Evolutionary conservation across 768 basidiomycete species (phyloP), one percentile per base, ranked within the genome.

Genomic region (Tremella yokohamensis): DNA sequence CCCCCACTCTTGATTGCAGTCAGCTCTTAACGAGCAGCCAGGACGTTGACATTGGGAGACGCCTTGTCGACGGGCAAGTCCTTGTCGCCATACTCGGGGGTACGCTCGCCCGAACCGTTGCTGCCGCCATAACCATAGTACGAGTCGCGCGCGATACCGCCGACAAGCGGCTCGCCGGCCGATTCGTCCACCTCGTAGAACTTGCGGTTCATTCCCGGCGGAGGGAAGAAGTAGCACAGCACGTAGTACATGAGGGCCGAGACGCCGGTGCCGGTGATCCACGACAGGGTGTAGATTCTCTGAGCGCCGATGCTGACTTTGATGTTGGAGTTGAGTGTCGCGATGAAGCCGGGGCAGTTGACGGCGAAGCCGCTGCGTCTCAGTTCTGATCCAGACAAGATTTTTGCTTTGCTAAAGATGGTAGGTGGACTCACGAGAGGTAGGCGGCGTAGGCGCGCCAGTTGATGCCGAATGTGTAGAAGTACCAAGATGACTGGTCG

Each of bases 211-310:
- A 77, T 73, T 19, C 84, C 85, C 9, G 78, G 79, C 2, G 83
- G 81, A 2, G 88, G 87, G 76, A 82, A 87, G 19, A 81, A n/a
- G 53, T 75, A 65, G 77, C 84, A 87, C 45, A 86, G 79, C 40
- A 75, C 25, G 68, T 79, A 82, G 75, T 90, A 91, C 44, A 86
- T 70, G 58, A 87, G 49, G 8, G 82, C 79, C 1, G 88, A 87
- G 42, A 85, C 81, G 26, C 83, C 84, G 63, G 89, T 87, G 25
- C 89, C 89, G n/a, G 86, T 86, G 77, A 90, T 87, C 81, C 89
- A 91, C 12, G 87, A 84, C 79, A 89, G 81, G 52, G 85, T 78
- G 75, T 87, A 88, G 56, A 74, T 63, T 54, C 83, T 81, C n/a
- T 84, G 87, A 1, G 88, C 87, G 3, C 82, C 83, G 22, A 85